Conservation (phyloP, 805 yeast species). For the Candida argentea region DNA sequence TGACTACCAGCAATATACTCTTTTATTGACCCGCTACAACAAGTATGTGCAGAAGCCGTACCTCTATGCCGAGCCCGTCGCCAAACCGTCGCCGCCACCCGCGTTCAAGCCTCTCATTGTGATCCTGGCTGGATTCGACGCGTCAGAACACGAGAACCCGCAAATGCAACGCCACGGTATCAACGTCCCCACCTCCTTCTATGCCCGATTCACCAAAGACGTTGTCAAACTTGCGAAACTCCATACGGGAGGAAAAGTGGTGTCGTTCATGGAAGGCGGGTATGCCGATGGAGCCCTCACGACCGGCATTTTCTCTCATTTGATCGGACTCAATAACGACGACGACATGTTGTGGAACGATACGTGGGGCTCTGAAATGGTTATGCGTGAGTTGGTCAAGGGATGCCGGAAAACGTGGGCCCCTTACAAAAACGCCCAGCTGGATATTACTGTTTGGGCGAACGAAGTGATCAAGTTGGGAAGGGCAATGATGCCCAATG, state of each 20-base stretch:
- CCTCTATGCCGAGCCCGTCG: slow-evolving; percentile 15
- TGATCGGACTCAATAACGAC: slow-evolving; percentile 55
- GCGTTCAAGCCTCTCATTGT: slow-evolving; percentile 43
- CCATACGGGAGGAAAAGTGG: slow-evolving; percentile 48
- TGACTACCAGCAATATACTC: slow-evolving; percentile 18
- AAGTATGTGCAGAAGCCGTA: slow-evolving; percentile 23
- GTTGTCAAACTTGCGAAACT: slow-evolving; percentile 58
- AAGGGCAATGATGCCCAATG: slow-evolving; percentile 50
- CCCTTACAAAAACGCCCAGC: slow-evolving; percentile 42
- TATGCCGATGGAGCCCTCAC: slow-evolving; percentile 73
- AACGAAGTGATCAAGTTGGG: slow-evolving; percentile 55
- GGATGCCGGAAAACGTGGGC: slow-evolving; percentile 65
- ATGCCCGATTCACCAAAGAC: slow-evolving; percentile 61
- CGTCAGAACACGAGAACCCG: slow-evolving; percentile 72
- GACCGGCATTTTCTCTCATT: slow-evolving; percentile 72
- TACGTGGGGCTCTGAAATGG: slow-evolving; percentile 54
- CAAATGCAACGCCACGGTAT: slow-evolving; percentile 80
- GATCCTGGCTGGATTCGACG: slow-evolving; percentile 86
- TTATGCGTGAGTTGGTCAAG: slow-evolving; percentile 53
- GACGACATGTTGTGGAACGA: slow-evolving; percentile 40
- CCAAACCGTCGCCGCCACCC: slow-evolving; percentile 25
- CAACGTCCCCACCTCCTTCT: slow-evolving; percentile 74
- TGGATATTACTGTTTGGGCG: slow-evolving; percentile 50
- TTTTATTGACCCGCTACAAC: slow-evolving; percentile 17
- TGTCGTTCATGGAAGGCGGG: slow-evolving; percentile 78